Conservation (phyloP, 2,329 filamentous ascomycete species). For the Apiospora malaysiana region DNA sequence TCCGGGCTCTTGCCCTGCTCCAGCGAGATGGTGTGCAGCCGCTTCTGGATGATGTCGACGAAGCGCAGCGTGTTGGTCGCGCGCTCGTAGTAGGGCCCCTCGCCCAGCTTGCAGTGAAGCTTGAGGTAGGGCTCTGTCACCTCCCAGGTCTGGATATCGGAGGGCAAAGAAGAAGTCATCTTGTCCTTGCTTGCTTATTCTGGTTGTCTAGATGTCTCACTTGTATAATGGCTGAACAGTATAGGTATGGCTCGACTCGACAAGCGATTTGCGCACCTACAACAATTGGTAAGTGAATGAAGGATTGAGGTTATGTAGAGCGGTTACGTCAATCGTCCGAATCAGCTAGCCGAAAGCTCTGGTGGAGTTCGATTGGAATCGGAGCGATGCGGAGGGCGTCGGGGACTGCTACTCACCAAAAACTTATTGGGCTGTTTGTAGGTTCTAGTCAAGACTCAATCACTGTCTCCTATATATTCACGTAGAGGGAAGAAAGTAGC, state of each 20-base stretch:
- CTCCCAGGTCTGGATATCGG: constrained; percentile 53
- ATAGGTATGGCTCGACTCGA: background rate
- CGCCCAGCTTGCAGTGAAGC: constrained; percentile 70
- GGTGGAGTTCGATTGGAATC: constrained; percentile 9
- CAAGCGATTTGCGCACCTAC: background rate
- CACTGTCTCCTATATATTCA: background rate
- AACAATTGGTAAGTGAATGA: constrained; percentile 8
- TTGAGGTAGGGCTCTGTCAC: constrained; percentile 63
- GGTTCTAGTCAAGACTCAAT: background rate
- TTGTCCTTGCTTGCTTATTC: constrained; percentile 1
- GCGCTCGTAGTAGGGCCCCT: constrained; percentile 77
- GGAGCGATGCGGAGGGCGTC: constrained; percentile 21
- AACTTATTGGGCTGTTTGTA: background rate
- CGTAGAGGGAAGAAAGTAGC: background rate
- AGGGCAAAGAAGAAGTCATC: background rate
- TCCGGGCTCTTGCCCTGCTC: constrained; percentile 54
- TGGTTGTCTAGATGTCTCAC: background rate
- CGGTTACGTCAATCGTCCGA: too few species aligned
- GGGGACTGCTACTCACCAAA: constrained; percentile 13
- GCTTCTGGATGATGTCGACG: constrained; percentile 81
- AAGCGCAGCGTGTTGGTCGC: constrained; percentile 72
- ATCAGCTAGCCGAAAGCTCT: background rate
- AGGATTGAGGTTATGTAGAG: background rate
- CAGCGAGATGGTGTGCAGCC: constrained; percentile 75
- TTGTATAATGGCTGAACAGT: too few species aligned